These are phyloP conservation scores for Mycena venus DNA, from an alignment of 768 basidiomycete genomes.

Conservation along the genomic window DNA sequence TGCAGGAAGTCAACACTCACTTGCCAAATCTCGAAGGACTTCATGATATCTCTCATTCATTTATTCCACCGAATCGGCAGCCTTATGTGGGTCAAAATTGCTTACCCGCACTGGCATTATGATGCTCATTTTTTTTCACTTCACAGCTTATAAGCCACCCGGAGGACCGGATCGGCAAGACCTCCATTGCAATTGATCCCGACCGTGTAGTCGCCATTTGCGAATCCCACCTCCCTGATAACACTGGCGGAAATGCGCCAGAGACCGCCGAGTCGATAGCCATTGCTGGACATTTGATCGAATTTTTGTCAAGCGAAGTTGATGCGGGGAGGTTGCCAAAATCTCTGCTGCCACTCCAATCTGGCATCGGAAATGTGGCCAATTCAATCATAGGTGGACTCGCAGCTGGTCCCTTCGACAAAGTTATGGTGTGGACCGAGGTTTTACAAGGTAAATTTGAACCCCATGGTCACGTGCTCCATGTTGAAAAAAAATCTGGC, in stretches of 20 bases:
- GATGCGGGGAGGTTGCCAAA: conserved; percentile 55
- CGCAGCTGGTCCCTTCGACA: conserved; percentile 61
- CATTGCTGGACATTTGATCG: conserved; percentile 60
- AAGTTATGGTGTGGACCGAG: conserved; percentile 65
- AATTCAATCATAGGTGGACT: conserved; percentile 65
- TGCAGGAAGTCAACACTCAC: conserved; percentile 58
- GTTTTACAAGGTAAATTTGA: conserved; percentile 53
- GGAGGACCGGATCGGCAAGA: conserved; percentile 58
- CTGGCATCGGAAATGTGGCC: conserved; percentile 63
- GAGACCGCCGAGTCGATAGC: conserved; percentile 59
- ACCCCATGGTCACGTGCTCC: background rate
- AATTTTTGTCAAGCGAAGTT: conserved; percentile 59
- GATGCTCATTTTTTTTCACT: background rate
- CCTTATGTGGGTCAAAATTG: conserved; percentile 39
- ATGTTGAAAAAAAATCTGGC: background rate
- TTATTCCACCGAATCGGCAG: conserved; percentile 57
- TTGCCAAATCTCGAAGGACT: conserved; percentile 62
- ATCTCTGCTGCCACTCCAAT: conserved; percentile 59
- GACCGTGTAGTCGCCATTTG: conserved; percentile 62
- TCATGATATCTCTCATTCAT: conserved; percentile 63
- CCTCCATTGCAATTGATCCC: conserved; percentile 61
- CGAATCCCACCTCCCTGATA: conserved; percentile 57
- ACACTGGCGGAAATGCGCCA: conserved; percentile 59
- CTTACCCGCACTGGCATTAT: background rate
- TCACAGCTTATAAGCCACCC: conserved; percentile 57